These are phyloP conservation scores for Plasmodium fragile DNA, from an alignment of 169 alveolate genomes.

Conservation along the genomic window DNA sequence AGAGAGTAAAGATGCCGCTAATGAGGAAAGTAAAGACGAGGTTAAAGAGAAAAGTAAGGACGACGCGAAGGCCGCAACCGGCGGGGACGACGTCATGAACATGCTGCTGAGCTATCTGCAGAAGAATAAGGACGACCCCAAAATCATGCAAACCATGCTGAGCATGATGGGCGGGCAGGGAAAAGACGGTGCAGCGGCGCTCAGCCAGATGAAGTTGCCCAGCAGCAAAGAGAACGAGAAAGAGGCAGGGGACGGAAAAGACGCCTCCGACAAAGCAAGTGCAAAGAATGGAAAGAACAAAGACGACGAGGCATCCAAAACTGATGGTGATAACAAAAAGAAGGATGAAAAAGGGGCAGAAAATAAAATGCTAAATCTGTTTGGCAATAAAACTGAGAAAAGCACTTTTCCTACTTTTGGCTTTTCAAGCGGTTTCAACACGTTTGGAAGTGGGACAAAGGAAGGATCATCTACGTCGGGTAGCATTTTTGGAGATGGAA, in stretches of 20 bases:
- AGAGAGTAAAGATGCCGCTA: not conserved
- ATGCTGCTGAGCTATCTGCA: constrained; percentile 52
- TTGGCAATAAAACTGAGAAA: not conserved
- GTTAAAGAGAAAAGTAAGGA: not conserved
- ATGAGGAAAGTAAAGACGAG: not conserved
- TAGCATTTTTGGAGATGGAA: constrained; percentile 1
- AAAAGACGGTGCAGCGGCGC: not conserved
- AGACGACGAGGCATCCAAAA: not conserved
- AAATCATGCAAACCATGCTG: constrained; percentile 37
- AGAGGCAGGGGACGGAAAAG: not conserved
- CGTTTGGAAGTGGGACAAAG: not conserved
- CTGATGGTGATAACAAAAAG: not conserved
- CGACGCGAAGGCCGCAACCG: not conserved
- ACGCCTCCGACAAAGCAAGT: not conserved
- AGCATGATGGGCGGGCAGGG: constrained; percentile 28
- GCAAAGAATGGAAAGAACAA: constrained; percentile 23
- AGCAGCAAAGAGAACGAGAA: not conserved
- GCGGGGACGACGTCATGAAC: constrained; percentile 46
- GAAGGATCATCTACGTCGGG: not conserved
- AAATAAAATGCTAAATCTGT: not conserved
- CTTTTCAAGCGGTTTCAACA: not conserved
- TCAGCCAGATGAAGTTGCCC: not conserved
- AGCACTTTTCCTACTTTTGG: not conserved
- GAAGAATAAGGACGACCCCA: constrained; percentile 72
- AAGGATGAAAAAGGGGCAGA: not conserved